Conservation (phyloP, 2,329 filamentous ascomycete species). For the Penicillium expansum region DNA sequence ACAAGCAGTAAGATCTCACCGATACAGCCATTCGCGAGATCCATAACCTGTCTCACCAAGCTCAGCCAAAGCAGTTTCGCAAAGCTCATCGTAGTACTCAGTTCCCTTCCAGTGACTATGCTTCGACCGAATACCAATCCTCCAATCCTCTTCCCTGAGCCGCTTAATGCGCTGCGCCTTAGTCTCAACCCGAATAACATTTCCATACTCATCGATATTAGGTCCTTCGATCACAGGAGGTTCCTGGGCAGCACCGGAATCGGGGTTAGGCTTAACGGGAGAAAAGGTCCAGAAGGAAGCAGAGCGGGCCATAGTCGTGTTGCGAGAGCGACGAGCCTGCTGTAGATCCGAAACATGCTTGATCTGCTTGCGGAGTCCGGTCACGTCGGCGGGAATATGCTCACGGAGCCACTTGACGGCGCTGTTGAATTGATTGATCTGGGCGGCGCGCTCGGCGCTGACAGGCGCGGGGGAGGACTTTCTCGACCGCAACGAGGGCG, state of each 20-base stretch:
- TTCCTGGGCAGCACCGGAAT: neutral
- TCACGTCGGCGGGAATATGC: slow-evolving; percentile 29
- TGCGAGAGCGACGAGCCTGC: slow-evolving; percentile 24
- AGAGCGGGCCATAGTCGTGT: slow-evolving; percentile 26
- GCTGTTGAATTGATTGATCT: slow-evolving; percentile 25
- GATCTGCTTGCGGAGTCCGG: slow-evolving; percentile 27
- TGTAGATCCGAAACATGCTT: slow-evolving; percentile 26
- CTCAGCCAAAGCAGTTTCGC: slow-evolving; percentile 38
- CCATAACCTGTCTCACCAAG: slow-evolving; percentile 16
- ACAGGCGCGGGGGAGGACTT: neutral
- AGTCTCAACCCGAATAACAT: slow-evolving; percentile 29
- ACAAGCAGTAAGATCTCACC: neutral
- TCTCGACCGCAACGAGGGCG: neutral
- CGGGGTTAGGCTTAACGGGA: slow-evolving; percentile 21
- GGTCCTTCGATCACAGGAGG: neutral
- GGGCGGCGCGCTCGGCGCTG: slow-evolving; percentile 3
- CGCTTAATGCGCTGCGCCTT: slow-evolving; percentile 35
- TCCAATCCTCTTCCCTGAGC: slow-evolving; percentile 38
- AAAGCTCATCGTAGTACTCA: slow-evolving; percentile 39
- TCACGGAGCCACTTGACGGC: slow-evolving; percentile 25
- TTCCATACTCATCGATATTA: slow-evolving; percentile 16
- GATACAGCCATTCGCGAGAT: neutral
- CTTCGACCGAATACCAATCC: slow-evolving; percentile 35
- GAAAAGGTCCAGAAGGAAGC: slow-evolving; percentile 44
- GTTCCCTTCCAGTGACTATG: slow-evolving; percentile 38